phyloP scores from a whole-genome alignment of 768 basidiomycete species.

The Dendrothele bispora region DNA sequence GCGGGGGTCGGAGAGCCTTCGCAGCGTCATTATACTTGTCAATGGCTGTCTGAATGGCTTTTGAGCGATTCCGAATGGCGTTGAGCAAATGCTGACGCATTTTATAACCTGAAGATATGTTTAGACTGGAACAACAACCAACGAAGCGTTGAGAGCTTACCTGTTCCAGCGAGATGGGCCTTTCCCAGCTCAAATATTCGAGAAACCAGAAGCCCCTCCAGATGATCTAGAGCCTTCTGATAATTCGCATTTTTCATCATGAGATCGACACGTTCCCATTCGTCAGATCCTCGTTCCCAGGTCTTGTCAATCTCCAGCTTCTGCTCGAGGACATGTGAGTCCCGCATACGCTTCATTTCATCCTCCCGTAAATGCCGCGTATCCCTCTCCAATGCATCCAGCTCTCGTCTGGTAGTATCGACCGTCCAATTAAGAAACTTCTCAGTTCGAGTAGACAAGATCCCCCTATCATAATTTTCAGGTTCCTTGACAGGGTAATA shows the following conservation, averaged over 20 bases:
- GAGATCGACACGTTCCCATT: background rate
- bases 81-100: conserved; percentile 23
- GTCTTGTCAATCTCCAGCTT: background rate
- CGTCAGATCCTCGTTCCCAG: background rate
- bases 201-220: background rate
- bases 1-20: background rate
- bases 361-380: background rate
- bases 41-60: background rate
- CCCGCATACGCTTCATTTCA: background rate
- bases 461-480: too few species aligned
- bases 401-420: background rate
- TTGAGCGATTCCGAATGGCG: conserved; percentile 11
- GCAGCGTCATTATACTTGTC: background rate
- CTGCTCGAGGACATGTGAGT: background rate
- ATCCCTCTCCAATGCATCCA: background rate
- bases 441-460: too few species aligned
- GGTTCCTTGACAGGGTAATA: too few species aligned
- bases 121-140: background rate
- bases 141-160: background rate
- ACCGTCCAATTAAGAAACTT: too few species aligned
- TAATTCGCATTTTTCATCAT: background rate
- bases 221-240: background rate
- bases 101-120: conserved; percentile 24
- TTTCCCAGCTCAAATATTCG: background rate
- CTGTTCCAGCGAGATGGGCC: background rate